Evolutionary conservation across 331 rosid genomes (phyloP), one percentile per base, ranked within the genome.

Genomic region (Stylosanthes scabra): DNA sequence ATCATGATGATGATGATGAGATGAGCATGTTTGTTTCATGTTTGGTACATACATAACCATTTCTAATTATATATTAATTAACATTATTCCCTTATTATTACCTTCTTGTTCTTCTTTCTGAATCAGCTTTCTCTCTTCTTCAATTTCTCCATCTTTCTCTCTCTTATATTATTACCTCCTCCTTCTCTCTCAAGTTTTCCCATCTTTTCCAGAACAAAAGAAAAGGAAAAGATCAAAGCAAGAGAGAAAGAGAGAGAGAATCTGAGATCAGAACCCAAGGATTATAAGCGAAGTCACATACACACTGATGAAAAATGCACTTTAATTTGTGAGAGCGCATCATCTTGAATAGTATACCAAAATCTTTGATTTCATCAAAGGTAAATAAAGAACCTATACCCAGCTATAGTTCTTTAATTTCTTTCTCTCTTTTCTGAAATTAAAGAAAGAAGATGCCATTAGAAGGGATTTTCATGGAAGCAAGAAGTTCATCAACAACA

Each of bases 401-500:
- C 11, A 13, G n/a, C 52, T 11, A 39, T 39, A 29, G 44, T 57
- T 70, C 44, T 42, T n/a, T n/a, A n/a, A n/a, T n/a, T 25, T 20
- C 25, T 20, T 20, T 20, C 25, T 20, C 25, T 20, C 25, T 20
- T 20, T 20, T 20, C 25, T 20, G 25, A 20, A 20, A 20, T 20
- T 20, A 20, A 20, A 20, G 25, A 65, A 84, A 71, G 65, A 92
- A 92, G 75, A 93, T 93, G 98, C 93, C 98, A 87, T 93, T 88
- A 83, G 90, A 90, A 59, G 98, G 92, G 91, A 85, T 87, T 82
- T 89, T 86, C 85, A 78, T 86, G 44, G 96, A 90, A 73, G 76
- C 91, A 13, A 76, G 86, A 13, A 76, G 86, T 76, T 80, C 93
- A 78, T 80, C 93, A 78, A 66, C 77, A 37, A 66, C 77, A 37